Conservation (phyloP, 805 yeast genomes). For the Candida nemodendra region DNA sequence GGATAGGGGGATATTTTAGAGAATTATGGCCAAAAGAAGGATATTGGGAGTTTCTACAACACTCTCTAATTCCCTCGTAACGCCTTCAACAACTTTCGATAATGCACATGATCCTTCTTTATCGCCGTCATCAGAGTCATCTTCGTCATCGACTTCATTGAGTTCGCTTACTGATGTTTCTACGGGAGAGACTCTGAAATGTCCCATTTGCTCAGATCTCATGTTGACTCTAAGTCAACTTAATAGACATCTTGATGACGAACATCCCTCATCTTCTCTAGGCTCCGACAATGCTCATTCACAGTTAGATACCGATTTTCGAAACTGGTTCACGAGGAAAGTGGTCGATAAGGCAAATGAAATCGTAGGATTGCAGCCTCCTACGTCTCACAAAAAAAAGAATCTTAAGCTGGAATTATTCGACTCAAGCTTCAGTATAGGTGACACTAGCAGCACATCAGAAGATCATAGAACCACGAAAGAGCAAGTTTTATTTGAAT, state of each 20-base stretch:
- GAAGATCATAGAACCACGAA: slow-evolving; percentile 1
- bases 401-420: slow-evolving; percentile 46
- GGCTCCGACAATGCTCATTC: slow-evolving; percentile 4
- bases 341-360: slow-evolving; percentile 38
- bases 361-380: slow-evolving; percentile 22
- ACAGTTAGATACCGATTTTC: slow-evolving; percentile 35
- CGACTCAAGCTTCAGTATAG: slow-evolving; percentile 37
- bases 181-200: slow-evolving; percentile 26
- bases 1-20: no score
- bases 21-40: slow-evolving; percentile 16
- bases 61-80: not conserved
- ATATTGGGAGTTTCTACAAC: slow-evolving; percentile 18
- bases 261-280: slow-evolving; percentile 41
- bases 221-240: slow-evolving; percentile 56
- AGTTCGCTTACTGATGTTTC: slow-evolving; percentile 2
- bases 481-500: slow-evolving; percentile 1
- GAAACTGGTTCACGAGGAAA: slow-evolving; percentile 43
- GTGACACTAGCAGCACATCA: slow-evolving; percentile 6
- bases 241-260: slow-evolving; percentile 71
- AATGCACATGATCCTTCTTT: not conserved
- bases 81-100: not conserved
- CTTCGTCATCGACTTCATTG: slow-evolving; percentile 9
- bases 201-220: slow-evolving; percentile 70
- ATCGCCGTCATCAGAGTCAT: slow-evolving; percentile 11
- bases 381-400: slow-evolving; percentile 31